phyloP scores from a whole-genome alignment of 1,284 basidiomycete genomes.

The Fomitopsis schrenkii region DNA sequence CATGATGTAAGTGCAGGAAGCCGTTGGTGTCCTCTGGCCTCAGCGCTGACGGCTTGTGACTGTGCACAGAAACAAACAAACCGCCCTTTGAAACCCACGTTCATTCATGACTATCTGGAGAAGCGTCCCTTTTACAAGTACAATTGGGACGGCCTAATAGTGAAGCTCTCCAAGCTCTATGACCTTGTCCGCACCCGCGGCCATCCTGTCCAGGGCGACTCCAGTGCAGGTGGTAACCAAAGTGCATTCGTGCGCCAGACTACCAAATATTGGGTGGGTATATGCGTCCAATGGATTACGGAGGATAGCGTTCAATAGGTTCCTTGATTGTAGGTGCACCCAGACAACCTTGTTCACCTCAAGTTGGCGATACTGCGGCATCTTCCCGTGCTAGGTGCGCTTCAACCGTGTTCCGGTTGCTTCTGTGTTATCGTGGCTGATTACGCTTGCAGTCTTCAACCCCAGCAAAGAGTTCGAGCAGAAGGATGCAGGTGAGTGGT shows the following conservation, averaged over 20 bases:
- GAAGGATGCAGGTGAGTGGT: conserved; percentile 74
- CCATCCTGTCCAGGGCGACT: conserved; percentile 91
- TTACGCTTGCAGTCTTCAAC: conserved; percentile 74
- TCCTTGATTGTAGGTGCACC: conserved; percentile 62
- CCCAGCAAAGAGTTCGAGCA: conserved; percentile 90
- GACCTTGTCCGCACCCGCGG: conserved; percentile 95
- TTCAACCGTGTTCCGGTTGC: conserved; percentile 42
- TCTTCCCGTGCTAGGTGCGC: conserved; percentile 69
- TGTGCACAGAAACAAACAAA: conserved; percentile 73
- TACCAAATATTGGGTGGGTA: conserved; percentile 96
- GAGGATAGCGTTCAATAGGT: not conserved
- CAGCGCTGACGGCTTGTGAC: conserved; percentile 1
- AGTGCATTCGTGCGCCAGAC: conserved; percentile 97
- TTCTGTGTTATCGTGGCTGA: not conserved
- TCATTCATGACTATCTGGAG: conserved; percentile 90
- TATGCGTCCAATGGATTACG: not conserved
- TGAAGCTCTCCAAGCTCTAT: conserved; percentile 95
- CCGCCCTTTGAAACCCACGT: conserved; percentile 60
- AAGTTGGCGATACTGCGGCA: conserved; percentile 94
- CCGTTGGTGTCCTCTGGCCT: not conserved
- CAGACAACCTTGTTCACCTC: conserved; percentile 93
- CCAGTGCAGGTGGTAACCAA: conserved; percentile 91
- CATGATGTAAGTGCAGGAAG: conserved; percentile 59
- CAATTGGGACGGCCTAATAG: conserved; percentile 90
- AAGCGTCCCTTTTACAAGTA: conserved; percentile 96